Percentiles rank a stretch among this genome's conserved stretches.
Evolutionary conservation across 2,329 filamentous ascomycete species (phyloP).

Genomic region (Colletotrichum liriopes): DNA sequence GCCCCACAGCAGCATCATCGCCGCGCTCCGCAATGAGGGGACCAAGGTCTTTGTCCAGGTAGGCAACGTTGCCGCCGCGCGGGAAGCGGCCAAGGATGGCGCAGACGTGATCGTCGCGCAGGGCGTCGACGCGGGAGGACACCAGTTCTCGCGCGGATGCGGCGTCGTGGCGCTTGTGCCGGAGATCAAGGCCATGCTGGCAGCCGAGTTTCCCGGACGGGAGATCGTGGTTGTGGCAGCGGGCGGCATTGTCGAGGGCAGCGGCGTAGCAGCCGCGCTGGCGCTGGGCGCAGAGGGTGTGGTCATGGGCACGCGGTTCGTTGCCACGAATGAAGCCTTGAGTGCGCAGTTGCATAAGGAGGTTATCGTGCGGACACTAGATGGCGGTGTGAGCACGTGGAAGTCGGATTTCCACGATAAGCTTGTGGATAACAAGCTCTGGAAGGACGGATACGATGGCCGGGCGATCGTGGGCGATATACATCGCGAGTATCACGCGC

Average conservation of each 20-base stretch:
- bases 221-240: constrained; percentile 66
- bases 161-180: constrained; percentile 71
- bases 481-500: constrained; percentile 56
- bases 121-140: constrained; percentile 76
- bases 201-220: constrained; percentile 52
- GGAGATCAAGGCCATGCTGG: constrained; percentile 67
- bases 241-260: constrained; percentile 72
- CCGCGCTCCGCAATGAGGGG: constrained; percentile 51
- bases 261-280: constrained; percentile 70
- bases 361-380: constrained; percentile 57
- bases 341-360: constrained; percentile 59
- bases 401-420: constrained; percentile 65
- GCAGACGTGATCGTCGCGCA: constrained; percentile 75
- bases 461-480: constrained; percentile 58
- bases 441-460: constrained; percentile 62
- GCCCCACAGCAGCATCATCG: constrained; percentile 56
- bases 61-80: constrained; percentile 71
- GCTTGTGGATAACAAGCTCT: constrained; percentile 55
- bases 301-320: constrained; percentile 64
- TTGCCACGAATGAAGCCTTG: constrained; percentile 60
- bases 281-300: constrained; percentile 63
- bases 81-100: constrained; percentile 63
- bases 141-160: constrained; percentile 69
- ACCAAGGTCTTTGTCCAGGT: constrained; percentile 74
- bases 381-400: constrained; percentile 62